phyloP scores from a whole-genome alignment of 1,284 basidiomycete species.

The Boletus mariae region DNA sequence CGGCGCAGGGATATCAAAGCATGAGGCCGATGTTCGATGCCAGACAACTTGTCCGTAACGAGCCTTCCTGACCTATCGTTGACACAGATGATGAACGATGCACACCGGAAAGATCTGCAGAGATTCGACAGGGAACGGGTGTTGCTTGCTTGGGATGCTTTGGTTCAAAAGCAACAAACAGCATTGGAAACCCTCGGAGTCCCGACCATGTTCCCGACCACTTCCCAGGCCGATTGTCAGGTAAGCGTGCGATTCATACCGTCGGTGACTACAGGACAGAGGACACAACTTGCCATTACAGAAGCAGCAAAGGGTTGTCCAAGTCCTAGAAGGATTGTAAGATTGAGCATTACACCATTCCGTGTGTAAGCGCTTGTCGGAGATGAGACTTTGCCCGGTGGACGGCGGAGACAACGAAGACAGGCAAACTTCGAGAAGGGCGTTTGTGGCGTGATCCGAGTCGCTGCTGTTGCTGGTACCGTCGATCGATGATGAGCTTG shows the following conservation, averaged over 20 bases:
- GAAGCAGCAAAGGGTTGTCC: slow-evolving; percentile 42
- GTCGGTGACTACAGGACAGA: background rate
- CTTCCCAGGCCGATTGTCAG: slow-evolving; percentile 48
- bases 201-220: slow-evolving; percentile 66
- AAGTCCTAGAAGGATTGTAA: slow-evolving; percentile 36
- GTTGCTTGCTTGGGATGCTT: slow-evolving; percentile 67
- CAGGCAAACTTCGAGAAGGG: background rate
- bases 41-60: slow-evolving; percentile 5
- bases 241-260: slow-evolving; percentile 37
- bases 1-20: slow-evolving; percentile 59
- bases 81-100: slow-evolving; percentile 54
- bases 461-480: background rate
- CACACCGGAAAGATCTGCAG: slow-evolving; percentile 58
- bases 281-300: slow-evolving; percentile 21
- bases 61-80: slow-evolving; percentile 11
- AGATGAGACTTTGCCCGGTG: no score
- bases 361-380: background rate
- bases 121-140: slow-evolving; percentile 65
- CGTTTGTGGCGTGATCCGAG: background rate
- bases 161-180: slow-evolving; percentile 66
- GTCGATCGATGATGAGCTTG: background rate
- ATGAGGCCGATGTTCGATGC: slow-evolving; percentile 60
- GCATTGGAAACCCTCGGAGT: slow-evolving; percentile 56
- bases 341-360: no score
- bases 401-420: background rate